phyloP scores from a whole-genome alignment of 768 basidiomycete species.

The Hypholoma fasciculare region DNA sequence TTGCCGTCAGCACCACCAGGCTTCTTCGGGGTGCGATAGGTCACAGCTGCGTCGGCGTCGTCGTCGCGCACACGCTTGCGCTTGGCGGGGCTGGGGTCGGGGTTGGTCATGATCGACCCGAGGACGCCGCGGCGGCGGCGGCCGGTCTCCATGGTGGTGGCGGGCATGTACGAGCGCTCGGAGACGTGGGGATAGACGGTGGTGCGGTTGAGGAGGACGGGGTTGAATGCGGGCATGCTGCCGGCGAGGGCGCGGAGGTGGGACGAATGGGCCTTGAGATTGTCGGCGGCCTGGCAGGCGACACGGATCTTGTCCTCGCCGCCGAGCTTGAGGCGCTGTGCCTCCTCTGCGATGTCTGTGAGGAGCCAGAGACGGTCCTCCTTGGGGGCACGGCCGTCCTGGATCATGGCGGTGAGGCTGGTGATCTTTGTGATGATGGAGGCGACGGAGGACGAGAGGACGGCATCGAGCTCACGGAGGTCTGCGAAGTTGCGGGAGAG shows the following conservation, averaged over 20 bases:
- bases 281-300: slow-evolving; percentile 88
- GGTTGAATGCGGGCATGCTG: slow-evolving; percentile 64
- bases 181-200: slow-evolving; percentile 81
- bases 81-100: slow-evolving; percentile 66
- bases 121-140: slow-evolving; percentile 59
- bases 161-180: slow-evolving; percentile 65
- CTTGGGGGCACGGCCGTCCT: slow-evolving; percentile 55
- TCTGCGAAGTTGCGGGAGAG: slow-evolving; percentile 94
- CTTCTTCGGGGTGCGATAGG: slow-evolving; percentile 62
- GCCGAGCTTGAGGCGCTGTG: slow-evolving; percentile 85
- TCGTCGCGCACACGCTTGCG: slow-evolving; percentile 66
- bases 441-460: slow-evolving; percentile 85
- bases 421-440: slow-evolving; percentile 81
- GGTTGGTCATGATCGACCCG: slow-evolving; percentile 47
- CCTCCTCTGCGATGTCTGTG: slow-evolving; percentile 93
- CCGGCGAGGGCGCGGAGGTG: slow-evolving; percentile 66
- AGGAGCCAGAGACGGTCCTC: slow-evolving; percentile 85
- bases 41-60: slow-evolving; percentile 47
- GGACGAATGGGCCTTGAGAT: slow-evolving; percentile 63
- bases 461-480: slow-evolving; percentile 97
- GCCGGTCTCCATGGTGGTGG: slow-evolving; percentile 59
- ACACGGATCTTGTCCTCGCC: slow-evolving; percentile 98
- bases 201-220: slow-evolving; percentile 52
- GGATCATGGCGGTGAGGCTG: slow-evolving; percentile 73
- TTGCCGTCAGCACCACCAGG: slow-evolving; percentile 49